Base-by-base conservation (phyloP, 148 eudicot genomes). In the Chenopodium album region DNA sequence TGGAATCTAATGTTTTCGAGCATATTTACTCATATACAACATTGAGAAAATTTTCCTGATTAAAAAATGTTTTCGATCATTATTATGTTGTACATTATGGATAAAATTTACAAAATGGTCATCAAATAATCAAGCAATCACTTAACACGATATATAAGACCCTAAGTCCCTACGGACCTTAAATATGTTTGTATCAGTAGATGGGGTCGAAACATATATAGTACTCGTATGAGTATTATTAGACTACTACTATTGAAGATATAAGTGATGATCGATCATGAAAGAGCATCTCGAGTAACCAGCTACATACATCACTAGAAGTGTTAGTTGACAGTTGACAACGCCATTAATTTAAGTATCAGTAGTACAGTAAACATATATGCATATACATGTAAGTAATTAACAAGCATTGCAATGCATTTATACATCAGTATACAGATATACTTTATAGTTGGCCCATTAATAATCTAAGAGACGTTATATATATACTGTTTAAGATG, bases 291-390 rank as follows among this genome's bases (percentile, higher is more conserved):
- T 67, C 17, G 3, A 70, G 73, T 31, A 6, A 16, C 31, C n/a
- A 72, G 54, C 54, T 72, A 17, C 28, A 34, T 34, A 3, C 6
- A 4, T 5, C 34, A 37, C 7, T 37, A 37, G 44, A 37, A 37
- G 44, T 37, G 44, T 37, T 72, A 44, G 54, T 44, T 37, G 75
- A 44, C 46, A 72, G 75, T 22, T 72, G 75, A 72, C 50, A 72
- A 26, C 26, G 26, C 47, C 54, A 60, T 59, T 32, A 59, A 59
- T 74, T 48, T 50, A 52, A 75, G 77, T 28, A 16, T 48, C 32
- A 50, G 56, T 75, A 34, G 37, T 34, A 52, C 37, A 11, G 5
- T 17, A 67, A 22, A 29, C n/a, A 29, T 56, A 2, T 16, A 56
- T 56, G 22, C 17, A 54, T 56, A 1, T 54, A 10, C 13, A 66